These are phyloP conservation scores for Sugiyamaella chiloensis DNA, from an alignment of 805 yeast genomes.

Conservation along the genomic window DNA sequence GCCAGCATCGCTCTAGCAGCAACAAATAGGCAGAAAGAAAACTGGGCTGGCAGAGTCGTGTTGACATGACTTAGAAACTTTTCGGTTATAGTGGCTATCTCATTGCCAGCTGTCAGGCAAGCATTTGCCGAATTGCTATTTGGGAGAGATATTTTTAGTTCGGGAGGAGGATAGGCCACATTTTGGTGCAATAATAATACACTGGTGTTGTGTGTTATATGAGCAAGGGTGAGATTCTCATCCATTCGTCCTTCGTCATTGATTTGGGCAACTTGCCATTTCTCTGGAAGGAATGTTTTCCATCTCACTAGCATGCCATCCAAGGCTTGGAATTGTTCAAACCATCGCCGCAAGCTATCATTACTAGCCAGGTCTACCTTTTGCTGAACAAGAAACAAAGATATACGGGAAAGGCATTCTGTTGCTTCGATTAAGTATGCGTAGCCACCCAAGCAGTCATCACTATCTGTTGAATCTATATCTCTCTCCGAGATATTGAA, in stretches of 20 bases:
- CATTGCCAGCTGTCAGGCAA: constrained; percentile 17
- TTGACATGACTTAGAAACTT: constrained; percentile 14
- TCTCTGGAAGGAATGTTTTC: constrained; percentile 16
- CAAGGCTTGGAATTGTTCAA: constrained; percentile 11
- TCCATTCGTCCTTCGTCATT: constrained; percentile 17
- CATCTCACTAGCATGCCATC: constrained; percentile 17
- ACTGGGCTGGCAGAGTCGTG: constrained; percentile 17
- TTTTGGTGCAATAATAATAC: constrained; percentile 18
- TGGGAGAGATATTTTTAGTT: constrained; percentile 6
- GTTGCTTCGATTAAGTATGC: constrained; percentile 20
- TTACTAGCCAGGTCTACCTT: constrained; percentile 7
- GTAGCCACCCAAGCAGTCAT: constrained; percentile 18
- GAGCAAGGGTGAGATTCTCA: constrained; percentile 19
- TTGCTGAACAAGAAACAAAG: constrained; percentile 11
- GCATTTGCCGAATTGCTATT: constrained; percentile 13
- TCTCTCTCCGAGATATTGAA: constrained; percentile 14
- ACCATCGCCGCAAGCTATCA: constrained; percentile 14
- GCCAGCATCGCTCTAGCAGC: constrained; percentile 19
- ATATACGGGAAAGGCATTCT: constrained; percentile 15
- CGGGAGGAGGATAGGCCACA: constrained; percentile 17
- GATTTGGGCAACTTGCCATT: constrained; percentile 13
- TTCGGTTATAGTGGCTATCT: constrained; percentile 16
- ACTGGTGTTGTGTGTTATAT: constrained; percentile 16
- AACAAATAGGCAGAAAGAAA: constrained; percentile 17
- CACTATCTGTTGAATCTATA: constrained; percentile 13